Evolutionary conservation across 305 asterid genomes (phyloP).

Genomic region (Solanum hybrid): DNA sequence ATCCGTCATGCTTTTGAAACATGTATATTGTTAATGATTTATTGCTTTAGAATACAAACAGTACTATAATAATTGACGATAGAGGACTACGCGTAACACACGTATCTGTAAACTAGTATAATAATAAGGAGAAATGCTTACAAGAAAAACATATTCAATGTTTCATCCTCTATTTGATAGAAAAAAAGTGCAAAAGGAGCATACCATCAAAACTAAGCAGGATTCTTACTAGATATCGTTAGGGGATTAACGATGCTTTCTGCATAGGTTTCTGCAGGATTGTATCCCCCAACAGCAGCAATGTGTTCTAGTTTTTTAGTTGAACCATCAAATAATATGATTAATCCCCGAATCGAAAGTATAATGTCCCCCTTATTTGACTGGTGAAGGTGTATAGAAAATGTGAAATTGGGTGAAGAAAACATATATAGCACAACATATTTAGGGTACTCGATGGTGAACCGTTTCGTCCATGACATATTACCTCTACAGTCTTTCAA

Average conservation of each 20-base stretch:
- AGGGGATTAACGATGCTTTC: neutral
- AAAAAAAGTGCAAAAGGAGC: neutral
- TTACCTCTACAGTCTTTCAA: neutral
- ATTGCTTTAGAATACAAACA: neutral
- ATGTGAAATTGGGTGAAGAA: neutral
- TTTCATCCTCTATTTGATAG: neutral
- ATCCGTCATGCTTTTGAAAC: neutral
- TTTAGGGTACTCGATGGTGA: neutral
- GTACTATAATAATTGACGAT: neutral
- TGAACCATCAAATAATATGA: neutral
- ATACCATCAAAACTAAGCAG: neutral
- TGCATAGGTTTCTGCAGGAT: no score
- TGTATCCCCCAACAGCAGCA: neutral
- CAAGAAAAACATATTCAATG: neutral
- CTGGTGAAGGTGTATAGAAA: neutral
- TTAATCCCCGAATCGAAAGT: neutral
- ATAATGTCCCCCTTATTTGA: neutral
- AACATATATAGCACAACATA: neutral
- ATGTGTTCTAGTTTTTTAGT: neutral
- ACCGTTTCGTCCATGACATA: neutral
- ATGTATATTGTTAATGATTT: neutral
- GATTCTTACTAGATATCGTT: no score
- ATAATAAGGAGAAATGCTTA: no score
- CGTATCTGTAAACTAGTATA: neutral
- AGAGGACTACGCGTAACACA: neutral